Evolutionary conservation across 2,329 filamentous ascomycete species (phyloP).

Genomic region (Aaosphaeria arxii): DNA sequence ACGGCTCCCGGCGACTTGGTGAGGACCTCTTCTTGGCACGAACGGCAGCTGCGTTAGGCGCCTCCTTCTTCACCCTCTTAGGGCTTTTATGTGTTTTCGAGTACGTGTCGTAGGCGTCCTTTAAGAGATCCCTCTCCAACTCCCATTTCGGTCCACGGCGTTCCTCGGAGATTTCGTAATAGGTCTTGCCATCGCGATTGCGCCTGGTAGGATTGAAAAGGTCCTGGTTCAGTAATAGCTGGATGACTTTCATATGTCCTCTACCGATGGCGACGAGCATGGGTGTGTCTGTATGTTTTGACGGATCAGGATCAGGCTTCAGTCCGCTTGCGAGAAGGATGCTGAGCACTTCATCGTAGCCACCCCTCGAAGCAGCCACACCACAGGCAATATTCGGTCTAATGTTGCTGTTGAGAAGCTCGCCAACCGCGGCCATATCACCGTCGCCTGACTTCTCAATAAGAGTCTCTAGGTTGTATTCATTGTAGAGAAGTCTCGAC

Average conservation of each 20-base stretch:
- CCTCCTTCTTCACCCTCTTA: conserved; percentile 31
- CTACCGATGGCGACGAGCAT: conserved; percentile 93
- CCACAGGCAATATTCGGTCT: conserved; percentile 78
- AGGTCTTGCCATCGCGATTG: conserved; percentile 72
- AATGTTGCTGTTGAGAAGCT: conserved; percentile 47
- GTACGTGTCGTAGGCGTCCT: conserved; percentile 67
- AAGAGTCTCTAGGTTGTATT: conserved; percentile 48
- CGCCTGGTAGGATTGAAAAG: conserved; percentile 78
- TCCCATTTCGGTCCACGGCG: conserved; percentile 86
- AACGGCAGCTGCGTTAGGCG: conserved; percentile 19
- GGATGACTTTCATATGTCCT: conserved; percentile 78
- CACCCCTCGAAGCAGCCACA: conserved; percentile 86
- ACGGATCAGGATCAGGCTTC: conserved; percentile 55
- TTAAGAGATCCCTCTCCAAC: conserved; percentile 78
- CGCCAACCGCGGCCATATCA: conserved; percentile 47
- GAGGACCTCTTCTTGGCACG: conserved; percentile 32
- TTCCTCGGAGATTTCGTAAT: conserved; percentile 81
- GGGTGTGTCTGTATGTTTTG: conserved; percentile 84
- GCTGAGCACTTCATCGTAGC: conserved; percentile 83
- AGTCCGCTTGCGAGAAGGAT: conserved; percentile 55
- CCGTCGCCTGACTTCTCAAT: conserved; percentile 48
- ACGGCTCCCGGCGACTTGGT: conserved; percentile 28
- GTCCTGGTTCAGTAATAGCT: conserved; percentile 72
- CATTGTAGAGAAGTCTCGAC: conserved; percentile 48
- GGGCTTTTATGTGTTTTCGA: conserved; percentile 30